These are phyloP conservation scores for Pyricularia grisea DNA, from an alignment of 2,329 filamentous ascomycete genomes.

Conservation along the genomic window DNA sequence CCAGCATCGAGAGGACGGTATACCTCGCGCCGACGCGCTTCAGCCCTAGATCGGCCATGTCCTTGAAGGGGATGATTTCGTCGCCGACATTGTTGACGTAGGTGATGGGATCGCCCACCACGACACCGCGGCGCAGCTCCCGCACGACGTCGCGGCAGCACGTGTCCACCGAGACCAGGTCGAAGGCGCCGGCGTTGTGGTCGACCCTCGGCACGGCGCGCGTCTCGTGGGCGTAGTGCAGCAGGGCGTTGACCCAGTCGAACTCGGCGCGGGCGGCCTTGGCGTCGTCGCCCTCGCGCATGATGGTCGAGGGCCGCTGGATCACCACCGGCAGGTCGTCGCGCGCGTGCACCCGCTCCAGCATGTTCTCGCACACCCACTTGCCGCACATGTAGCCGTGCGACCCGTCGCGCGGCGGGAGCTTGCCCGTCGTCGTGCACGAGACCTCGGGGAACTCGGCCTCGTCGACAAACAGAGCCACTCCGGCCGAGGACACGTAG, in stretches of 20 bases:
- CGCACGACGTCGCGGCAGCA: not conserved
- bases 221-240: too few species aligned
- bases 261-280: too few species aligned
- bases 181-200: too few species aligned
- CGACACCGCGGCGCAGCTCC: not conserved
- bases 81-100: too few species aligned
- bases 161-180: too few species aligned
- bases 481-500: slow-evolving; percentile 25
- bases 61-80: too few species aligned
- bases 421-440: not conserved
- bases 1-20: too few species aligned
- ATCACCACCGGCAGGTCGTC: not conserved
- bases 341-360: not conserved
- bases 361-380: not conserved
- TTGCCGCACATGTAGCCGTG: not conserved
- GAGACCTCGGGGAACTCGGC: not conserved
- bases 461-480: slow-evolving; percentile 10
- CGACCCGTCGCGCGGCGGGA: not conserved
- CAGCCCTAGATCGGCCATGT: too few species aligned
- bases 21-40: too few species aligned
- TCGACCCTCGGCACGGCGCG: too few species aligned
- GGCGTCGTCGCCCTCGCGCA: too few species aligned
- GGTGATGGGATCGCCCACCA: not conserved
- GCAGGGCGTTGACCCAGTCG: too few species aligned
- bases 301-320: not conserved